Conservation (phyloP, 2,329 filamentous ascomycete genomes). For the Aspergillus tubingensis region DNA sequence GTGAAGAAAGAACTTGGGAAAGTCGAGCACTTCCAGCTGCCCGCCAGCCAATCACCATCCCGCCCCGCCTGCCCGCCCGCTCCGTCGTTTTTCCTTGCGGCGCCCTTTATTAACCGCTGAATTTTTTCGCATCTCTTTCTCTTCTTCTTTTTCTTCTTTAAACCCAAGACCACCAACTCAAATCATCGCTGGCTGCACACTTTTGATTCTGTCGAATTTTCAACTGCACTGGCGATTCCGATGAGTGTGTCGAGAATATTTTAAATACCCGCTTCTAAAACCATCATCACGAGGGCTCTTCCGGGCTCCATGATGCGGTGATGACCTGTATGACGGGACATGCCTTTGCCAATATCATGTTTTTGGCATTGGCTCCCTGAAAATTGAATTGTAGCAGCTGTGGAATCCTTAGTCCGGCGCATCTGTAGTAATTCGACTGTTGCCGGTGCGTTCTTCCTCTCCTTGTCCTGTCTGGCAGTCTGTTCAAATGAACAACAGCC, state of each 20-base stretch:
- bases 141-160: slow-evolving; percentile 40
- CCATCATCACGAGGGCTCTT: slow-evolving; percentile 69
- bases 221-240: slow-evolving; percentile 70
- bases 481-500: background rate
- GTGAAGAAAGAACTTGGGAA: slow-evolving; percentile 1
- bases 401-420: too few species aligned
- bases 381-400: too few species aligned
- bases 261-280: slow-evolving; percentile 69
- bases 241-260: slow-evolving; percentile 70
- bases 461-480: background rate
- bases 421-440: background rate
- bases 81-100: slow-evolving; percentile 35
- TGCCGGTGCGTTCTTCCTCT: slow-evolving; percentile 2
- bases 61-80: slow-evolving; percentile 26
- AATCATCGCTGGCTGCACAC: slow-evolving; percentile 67
- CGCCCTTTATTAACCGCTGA: slow-evolving; percentile 21
- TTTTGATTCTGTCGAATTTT: slow-evolving; percentile 29
- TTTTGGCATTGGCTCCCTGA: background rate
- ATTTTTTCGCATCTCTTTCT: slow-evolving; percentile 18
- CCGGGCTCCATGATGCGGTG: slow-evolving; percentile 47
- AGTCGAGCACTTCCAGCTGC: background rate
- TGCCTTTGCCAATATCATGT: slow-evolving; percentile 16
- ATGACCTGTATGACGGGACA: slow-evolving; percentile 51
- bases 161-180: slow-evolving; percentile 70
- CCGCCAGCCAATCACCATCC: slow-evolving; percentile 32